phyloP scores from a whole-genome alignment of 2,329 filamentous ascomycete genomes.

The Metarhizium sp. region DNA sequence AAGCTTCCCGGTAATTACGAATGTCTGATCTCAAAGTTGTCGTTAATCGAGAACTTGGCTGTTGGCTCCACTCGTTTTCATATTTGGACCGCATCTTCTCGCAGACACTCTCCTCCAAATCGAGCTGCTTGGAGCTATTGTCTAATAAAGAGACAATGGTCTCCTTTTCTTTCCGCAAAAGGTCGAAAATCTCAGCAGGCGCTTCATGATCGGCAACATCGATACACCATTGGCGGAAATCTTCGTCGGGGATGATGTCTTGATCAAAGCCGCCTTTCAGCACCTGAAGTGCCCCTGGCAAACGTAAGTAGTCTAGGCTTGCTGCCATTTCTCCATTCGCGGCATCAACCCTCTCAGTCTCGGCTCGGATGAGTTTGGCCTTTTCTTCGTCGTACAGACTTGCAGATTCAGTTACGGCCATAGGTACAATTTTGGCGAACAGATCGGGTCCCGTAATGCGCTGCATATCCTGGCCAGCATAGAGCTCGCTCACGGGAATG shows the following conservation, averaged over 20 bases:
- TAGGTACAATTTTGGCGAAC: slow-evolving; percentile 91
- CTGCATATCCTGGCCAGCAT: slow-evolving; percentile 94
- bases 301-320: slow-evolving; percentile 83
- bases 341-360: slow-evolving; percentile 85
- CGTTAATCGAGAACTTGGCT: slow-evolving; percentile 84
- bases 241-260: slow-evolving; percentile 77
- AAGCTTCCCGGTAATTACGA: slow-evolving; percentile 74
- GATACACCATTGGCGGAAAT: slow-evolving; percentile 89
- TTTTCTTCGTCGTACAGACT: slow-evolving; percentile 98
- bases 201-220: slow-evolving; percentile 81
- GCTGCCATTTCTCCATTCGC: slow-evolving; percentile 95
- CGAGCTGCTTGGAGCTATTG: slow-evolving; percentile 74
- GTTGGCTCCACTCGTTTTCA: slow-evolving; percentile 90
- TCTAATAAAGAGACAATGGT: slow-evolving; percentile 66
- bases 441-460: slow-evolving; percentile 94
- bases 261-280: slow-evolving; percentile 89
- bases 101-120: slow-evolving; percentile 95
- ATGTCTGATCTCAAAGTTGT: slow-evolving; percentile 82
- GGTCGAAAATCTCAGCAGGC: slow-evolving; percentile 70
- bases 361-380: slow-evolving; percentile 85
- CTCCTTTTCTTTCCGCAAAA: slow-evolving; percentile 67
- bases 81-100: slow-evolving; percentile 99
- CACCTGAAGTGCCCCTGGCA: slow-evolving; percentile 82
- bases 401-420: slow-evolving; percentile 91
- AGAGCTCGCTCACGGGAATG: slow-evolving; percentile 92